Conservation (phyloP, 2,329 filamentous ascomycete species). For the Hymenotorrendiella dingleyae region DNA sequence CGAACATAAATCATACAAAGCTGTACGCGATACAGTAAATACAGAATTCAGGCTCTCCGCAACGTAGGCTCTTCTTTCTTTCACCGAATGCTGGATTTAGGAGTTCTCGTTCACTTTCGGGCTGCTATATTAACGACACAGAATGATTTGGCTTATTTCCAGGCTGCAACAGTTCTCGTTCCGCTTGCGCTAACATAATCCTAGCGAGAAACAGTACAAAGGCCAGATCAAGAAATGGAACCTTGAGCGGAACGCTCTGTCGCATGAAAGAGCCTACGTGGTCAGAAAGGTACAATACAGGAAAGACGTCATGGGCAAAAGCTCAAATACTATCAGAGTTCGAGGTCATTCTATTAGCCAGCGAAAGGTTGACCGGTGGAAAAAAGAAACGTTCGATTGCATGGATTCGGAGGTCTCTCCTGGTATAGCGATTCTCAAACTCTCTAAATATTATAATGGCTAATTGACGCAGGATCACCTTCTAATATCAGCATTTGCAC, state of each 20-base stretch:
- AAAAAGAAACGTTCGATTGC: no score
- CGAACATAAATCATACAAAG: conserved; percentile 7
- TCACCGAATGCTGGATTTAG: conserved; percentile 3
- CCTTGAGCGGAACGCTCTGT: conserved; percentile 9
- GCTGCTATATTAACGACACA: no score
- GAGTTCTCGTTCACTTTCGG: no score
- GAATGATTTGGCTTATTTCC: no score
- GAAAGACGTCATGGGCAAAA: not conserved
- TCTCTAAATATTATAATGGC: no score
- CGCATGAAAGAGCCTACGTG: conserved; percentile 7
- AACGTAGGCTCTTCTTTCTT: conserved; percentile 10
- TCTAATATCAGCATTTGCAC: no score
- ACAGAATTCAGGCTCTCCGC: conserved; percentile 10
- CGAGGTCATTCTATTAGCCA: not conserved
- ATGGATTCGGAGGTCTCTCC: no score
- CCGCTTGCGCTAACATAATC: no score
- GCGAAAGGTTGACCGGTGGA: not conserved
- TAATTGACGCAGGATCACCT: no score
- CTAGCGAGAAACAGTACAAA: conserved; percentile 14
- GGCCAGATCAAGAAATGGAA: conserved; percentile 10
- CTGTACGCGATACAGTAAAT: conserved; percentile 12
- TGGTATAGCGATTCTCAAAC: no score
- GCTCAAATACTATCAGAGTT: not conserved
- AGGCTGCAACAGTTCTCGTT: no score
- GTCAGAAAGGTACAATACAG: conserved; percentile 11